Conservation (phyloP, 148 eudicot genomes). For the Camellia lanceoleosa region DNA sequence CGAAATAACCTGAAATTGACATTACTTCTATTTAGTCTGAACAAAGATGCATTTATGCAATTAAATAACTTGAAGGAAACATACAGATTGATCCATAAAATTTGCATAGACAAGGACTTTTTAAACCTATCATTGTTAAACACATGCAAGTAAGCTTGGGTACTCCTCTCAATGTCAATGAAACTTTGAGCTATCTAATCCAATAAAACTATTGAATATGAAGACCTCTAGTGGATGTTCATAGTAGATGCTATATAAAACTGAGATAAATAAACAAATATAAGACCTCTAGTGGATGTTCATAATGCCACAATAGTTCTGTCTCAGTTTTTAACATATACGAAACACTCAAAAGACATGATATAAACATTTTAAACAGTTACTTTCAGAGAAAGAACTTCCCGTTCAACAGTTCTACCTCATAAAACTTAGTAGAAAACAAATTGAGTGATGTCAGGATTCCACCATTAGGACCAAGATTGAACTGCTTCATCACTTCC, state of each 20-base stretch:
- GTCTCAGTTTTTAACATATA: neutral
- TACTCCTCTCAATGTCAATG: neutral
- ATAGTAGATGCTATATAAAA: neutral
- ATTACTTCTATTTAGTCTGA: neutral
- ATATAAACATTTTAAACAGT: neutral
- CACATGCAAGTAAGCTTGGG: neutral
- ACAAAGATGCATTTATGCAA: neutral
- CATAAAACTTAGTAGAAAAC: constrained; percentile 90
- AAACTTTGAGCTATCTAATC: neutral
- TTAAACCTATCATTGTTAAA: neutral
- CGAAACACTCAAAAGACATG: neutral
- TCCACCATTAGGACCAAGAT: constrained; percentile 95
- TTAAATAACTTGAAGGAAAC: neutral
- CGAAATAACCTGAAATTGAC: constrained; percentile 59
- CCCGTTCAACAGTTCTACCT: constrained; percentile 39
- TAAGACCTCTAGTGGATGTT: neutral
- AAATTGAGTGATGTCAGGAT: constrained; percentile 83
- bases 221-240: neutral
- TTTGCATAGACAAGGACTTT: neutral
- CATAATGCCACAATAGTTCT: neutral
- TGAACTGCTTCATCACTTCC: constrained; percentile 96
- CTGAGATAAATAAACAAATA: neutral
- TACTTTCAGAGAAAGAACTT: neutral
- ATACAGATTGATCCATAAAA: neutral
- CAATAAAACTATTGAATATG: neutral